Conservation (phyloP, 108 stramenopile species). For the Nitzschia sp. region DNA sequence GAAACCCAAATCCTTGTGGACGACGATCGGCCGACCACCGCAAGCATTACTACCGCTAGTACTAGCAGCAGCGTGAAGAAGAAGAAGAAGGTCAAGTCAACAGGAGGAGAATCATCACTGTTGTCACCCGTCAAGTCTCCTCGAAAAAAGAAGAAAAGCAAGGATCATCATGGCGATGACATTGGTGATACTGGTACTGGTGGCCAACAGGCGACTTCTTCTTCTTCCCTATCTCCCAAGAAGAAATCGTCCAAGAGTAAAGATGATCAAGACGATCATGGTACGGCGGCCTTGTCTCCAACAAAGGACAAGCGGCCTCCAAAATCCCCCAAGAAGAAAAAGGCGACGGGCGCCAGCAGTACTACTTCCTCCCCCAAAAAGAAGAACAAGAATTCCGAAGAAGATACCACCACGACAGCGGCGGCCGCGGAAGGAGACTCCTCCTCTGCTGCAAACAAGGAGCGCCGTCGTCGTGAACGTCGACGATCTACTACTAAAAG, state of each 20-base stretch:
- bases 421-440: background rate
- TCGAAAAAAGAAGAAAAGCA: no score
- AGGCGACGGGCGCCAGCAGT: background rate
- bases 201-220: background rate
- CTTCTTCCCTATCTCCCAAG: background rate
- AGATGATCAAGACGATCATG: background rate
- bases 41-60: no score
- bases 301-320: background rate
- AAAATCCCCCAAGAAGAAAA: slow-evolving; percentile 6
- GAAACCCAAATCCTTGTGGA: background rate
- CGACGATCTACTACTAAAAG: background rate
- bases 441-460: background rate
- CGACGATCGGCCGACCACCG: no score
- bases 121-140: no score
- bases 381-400: background rate
- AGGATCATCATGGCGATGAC: no score
- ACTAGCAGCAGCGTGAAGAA: no score
- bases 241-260: background rate
- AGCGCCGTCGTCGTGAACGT: background rate
- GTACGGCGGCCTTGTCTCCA: background rate
- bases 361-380: background rate
- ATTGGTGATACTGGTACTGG: background rate
- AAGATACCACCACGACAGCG: background rate
- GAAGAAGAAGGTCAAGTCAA: background rate
- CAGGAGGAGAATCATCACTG: no score